Percentiles rank a stretch among this genome's conserved stretches.
Evolutionary conservation across 345 rosid genomes (phyloP).

Genomic region (Salix koriyanagi): DNA sequence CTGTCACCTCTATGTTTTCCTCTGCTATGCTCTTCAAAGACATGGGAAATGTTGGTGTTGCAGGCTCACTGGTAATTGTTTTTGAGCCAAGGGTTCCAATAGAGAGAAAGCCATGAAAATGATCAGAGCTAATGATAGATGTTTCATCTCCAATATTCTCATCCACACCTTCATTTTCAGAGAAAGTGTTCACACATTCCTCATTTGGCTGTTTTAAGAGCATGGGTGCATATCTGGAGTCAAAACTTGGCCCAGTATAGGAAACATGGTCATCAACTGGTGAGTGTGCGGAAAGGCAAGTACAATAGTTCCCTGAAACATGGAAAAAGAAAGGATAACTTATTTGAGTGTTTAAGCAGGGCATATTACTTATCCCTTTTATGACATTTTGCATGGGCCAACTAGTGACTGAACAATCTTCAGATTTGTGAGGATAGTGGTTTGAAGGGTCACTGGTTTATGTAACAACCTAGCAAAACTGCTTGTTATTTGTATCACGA

Average conservation of each 20-base stretch:
- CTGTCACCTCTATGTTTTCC: constrained; percentile 48
- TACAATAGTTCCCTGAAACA: constrained; percentile 55
- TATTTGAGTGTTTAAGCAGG: background rate
- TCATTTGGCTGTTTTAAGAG: constrained; percentile 28
- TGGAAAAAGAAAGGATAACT: constrained; percentile 20
- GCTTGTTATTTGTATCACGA: background rate
- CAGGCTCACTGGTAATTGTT: constrained; percentile 44
- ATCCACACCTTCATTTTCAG: constrained; percentile 27
- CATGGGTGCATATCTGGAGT: constrained; percentile 36
- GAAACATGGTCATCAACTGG: constrained; percentile 41
- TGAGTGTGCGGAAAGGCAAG: constrained; percentile 49
- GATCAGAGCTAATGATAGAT: constrained; percentile 37
- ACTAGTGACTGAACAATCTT: background rate
- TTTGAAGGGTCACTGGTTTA: constrained; percentile 6
- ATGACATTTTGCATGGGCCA: constrained; percentile 1
- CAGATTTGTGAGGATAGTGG: constrained; percentile 7
- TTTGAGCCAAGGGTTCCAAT: constrained; percentile 86
- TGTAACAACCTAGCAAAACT: background rate
- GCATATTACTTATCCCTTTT: background rate
- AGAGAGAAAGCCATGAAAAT: constrained; percentile 75
- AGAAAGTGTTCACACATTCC: constrained; percentile 38
- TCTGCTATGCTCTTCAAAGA: constrained; percentile 40
- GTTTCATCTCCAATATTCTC: constrained; percentile 33
- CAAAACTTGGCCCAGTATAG: constrained; percentile 36
- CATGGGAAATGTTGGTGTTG: constrained; percentile 66